Evolutionary conservation across 495 filamentous ascomycete genomes (phyloP).

Genomic region (Annulohypoxylon stygium): DNA sequence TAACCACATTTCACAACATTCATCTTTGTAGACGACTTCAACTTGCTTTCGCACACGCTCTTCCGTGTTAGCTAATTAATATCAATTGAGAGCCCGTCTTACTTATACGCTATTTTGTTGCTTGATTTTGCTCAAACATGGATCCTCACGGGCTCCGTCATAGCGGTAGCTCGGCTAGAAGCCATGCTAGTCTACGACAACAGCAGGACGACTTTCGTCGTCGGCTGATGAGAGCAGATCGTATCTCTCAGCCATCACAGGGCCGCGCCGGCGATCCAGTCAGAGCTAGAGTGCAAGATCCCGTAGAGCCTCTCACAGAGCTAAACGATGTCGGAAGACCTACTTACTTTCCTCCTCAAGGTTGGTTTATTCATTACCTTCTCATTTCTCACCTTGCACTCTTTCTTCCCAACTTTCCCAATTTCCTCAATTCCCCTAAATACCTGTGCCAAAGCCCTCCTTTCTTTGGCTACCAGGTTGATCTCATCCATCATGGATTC

Average conservation of each 20-base stretch:
- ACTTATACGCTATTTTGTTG: neutral
- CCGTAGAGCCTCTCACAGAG: conserved; percentile 20
- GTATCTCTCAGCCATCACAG: conserved; percentile 17
- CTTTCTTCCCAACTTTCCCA: neutral
- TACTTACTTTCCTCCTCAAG: conserved; percentile 41
- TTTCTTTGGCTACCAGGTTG: neutral
- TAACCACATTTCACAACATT: neutral
- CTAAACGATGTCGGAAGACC: conserved; percentile 9
- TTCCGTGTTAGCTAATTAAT: neutral
- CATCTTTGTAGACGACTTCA: neutral
- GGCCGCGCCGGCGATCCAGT: conserved; percentile 22
- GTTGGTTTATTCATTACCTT: conserved; percentile 27
- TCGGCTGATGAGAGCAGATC: conserved; percentile 40
- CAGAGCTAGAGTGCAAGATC: neutral
- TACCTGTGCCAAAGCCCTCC: neutral
- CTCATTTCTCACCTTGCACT: neutral
- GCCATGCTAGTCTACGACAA: conserved; percentile 40
- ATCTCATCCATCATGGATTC: neutral
- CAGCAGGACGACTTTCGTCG: conserved; percentile 48
- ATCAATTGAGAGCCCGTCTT: neutral
- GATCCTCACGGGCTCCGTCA: conserved; percentile 37
- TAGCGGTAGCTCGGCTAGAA: conserved; percentile 25
- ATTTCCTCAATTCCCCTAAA: neutral
- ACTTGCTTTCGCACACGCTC: neutral
- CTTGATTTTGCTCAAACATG: conserved; percentile 21